Evolutionary conservation across 1,139 yeast species (phyloP), one percentile per base, ranked within the genome.

Genomic region (Geotrichum reessii): DNA sequence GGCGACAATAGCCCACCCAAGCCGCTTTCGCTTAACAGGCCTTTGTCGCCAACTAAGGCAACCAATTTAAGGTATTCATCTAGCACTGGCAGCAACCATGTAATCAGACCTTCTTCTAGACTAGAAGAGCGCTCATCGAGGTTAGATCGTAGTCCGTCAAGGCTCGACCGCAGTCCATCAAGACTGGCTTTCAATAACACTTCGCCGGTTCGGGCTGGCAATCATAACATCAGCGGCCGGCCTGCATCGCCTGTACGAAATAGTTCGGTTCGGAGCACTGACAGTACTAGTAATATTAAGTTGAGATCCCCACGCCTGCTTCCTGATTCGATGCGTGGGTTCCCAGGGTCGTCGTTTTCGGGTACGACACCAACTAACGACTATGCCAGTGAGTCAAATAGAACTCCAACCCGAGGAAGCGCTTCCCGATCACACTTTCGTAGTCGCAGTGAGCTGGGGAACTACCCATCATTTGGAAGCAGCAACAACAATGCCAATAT

Each of bases 391-490:
- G 17, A 2, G 21, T 19, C 19, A 7, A 37, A 7, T 5, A 19
- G 44, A n/a, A 37, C 17, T 5, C 17, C 44, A 7, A 37, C 21
- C 3, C 3, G n/a, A 9, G 21, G 44, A 1, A 37, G 17, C 19
- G n/a, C n/a, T 21, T 14, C 44, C n/a, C 42, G 28, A 3, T 31
- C 50, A 5, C 31, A 33, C n/a, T 25, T 25, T 1, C 37, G 58
- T 17, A 44, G 58, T 17, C 37, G 50, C 19, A 55, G 58, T 14
- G 58, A 55, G 48, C 47, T 55, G 25, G 58, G 58, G 9, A 47
- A 50, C 12, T 55, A 44, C 44, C 51, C 54, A 31, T 24, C 19
- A 14, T 24, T 42, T 2, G 49, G 47, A n/a, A 42, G 46, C 14
- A 14, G 21, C 42, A 22, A 19, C 28, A 14, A 12, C 12, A 7